phyloP scores from a whole-genome alignment of 441 rosid genomes.

The Bruguiera hainesii region DNA sequence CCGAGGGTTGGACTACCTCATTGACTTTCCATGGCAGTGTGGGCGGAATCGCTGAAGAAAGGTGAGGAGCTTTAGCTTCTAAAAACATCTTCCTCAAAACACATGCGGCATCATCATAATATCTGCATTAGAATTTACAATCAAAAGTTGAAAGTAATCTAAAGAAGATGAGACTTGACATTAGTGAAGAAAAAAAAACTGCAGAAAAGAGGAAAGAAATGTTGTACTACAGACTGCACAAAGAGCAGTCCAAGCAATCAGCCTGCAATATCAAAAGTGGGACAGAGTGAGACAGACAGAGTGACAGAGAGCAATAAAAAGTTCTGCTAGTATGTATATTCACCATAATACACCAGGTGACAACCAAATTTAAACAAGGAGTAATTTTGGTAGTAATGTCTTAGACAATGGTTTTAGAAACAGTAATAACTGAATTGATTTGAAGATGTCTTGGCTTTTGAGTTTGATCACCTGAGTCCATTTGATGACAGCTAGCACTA shows the following conservation, averaged over 20 bases:
- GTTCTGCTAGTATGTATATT: too few relatives aligned
- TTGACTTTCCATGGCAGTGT: constrained; percentile 92
- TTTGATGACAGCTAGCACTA: not conserved
- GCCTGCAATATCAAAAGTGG: not conserved
- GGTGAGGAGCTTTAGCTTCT: constrained; percentile 99
- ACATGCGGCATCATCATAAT: constrained; percentile 99
- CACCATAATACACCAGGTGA: too few relatives aligned
- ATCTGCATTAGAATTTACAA: constrained; percentile 42
- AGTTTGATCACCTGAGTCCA: not conserved
- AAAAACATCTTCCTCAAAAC: constrained; percentile 95
- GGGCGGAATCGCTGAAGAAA: constrained; percentile 91
- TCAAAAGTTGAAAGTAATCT: constrained; percentile 19
- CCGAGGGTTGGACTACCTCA: constrained; percentile 78
- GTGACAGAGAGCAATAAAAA: not conserved
- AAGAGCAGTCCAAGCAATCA: constrained; percentile 1
- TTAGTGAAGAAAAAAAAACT: not conserved
- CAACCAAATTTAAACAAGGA: not conserved
- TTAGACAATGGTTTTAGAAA: not conserved
- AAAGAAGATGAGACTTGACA: constrained; percentile 11
- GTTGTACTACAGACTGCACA: not conserved
- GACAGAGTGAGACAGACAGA: not conserved
- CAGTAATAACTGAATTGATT: not conserved
- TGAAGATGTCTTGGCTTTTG: not conserved
- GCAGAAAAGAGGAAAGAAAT: not conserved
- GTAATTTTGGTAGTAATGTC: not conserved